Percentiles rank a stretch among this genome's conserved stretches.
These are phyloP conservation scores for Solanum hybrid DNA, from an alignment of 305 asterid species.

Conservation along the genomic window DNA sequence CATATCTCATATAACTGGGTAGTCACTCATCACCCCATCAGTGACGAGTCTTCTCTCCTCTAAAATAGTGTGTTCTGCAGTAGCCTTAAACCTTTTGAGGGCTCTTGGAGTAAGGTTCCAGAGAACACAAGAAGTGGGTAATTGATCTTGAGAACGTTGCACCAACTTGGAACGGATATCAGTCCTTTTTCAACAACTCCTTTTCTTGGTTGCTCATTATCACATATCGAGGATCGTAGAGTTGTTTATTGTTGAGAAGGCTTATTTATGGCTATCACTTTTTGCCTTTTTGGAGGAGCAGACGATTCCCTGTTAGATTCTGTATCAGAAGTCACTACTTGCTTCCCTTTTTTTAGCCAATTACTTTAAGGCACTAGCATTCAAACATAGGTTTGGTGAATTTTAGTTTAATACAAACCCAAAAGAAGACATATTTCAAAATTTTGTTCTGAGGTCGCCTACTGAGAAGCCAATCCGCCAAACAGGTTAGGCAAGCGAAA, in stretches of 20 bases:
- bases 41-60: background rate
- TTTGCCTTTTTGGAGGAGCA: background rate
- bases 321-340: background rate
- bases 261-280: background rate
- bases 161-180: background rate
- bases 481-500: background rate
- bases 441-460: background rate
- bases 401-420: background rate
- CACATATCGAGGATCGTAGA: background rate
- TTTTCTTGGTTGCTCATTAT: background rate
- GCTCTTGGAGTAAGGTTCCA: background rate
- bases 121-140: background rate
- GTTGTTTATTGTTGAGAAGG: background rate
- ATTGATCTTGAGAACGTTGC: background rate
- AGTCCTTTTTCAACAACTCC: background rate
- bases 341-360: background rate
- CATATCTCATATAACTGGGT: background rate
- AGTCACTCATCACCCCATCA: background rate
- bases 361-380: background rate
- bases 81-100: background rate
- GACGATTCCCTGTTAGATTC: background rate
- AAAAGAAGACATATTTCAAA: background rate
- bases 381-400: background rate
- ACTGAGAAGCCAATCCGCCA: background rate
- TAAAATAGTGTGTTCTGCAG: no score